Percentiles rank a stretch among this genome's conserved stretches.
Conservation (phyloP, 2,329 filamentous ascomycete genomes). For the Phaeosphaeriaceae sp. region DNA sequence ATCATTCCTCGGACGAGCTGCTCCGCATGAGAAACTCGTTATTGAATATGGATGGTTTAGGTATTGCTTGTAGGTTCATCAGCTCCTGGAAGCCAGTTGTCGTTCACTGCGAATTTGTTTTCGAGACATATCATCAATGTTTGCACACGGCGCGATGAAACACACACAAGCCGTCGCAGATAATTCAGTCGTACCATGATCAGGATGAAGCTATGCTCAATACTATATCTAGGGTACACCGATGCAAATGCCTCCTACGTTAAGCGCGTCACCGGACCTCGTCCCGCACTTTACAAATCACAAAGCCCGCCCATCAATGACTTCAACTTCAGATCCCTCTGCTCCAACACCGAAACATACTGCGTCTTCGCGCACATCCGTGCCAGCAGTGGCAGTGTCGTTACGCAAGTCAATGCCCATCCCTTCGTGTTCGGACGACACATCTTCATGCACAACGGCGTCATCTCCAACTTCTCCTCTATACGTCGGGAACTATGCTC, state of each 20-base stretch:
- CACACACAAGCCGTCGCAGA: too few relatives aligned
- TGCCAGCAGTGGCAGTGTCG: slow-evolving; percentile 57
- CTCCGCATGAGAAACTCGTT: slow-evolving; percentile 60
- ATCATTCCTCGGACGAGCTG: slow-evolving; percentile 52
- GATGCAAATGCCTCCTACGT: slow-evolving; percentile 52
- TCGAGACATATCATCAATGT: not conserved
- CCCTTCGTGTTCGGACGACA: slow-evolving; percentile 64
- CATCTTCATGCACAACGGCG: slow-evolving; percentile 65
- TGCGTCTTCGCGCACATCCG: slow-evolving; percentile 64
- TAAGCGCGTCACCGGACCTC: slow-evolving; percentile 46
- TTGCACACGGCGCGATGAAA: too few relatives aligned
- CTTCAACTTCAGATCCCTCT: slow-evolving; percentile 62
- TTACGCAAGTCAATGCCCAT: slow-evolving; percentile 62
- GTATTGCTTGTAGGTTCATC: slow-evolving; percentile 57
- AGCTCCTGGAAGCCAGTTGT: not conserved
- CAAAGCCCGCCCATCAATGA: slow-evolving; percentile 62
- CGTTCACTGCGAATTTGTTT: not conserved
- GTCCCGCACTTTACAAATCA: slow-evolving; percentile 62
- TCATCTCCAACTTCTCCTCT: slow-evolving; percentile 55
- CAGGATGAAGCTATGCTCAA: slow-evolving; percentile 2
- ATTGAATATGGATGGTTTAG: slow-evolving; percentile 64
- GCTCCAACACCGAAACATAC: slow-evolving; percentile 59
- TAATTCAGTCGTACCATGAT: not conserved
- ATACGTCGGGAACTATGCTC: slow-evolving; percentile 58
- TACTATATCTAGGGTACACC: slow-evolving; percentile 53